Base-by-base conservation (phyloP, 1,284 basidiomycete genomes). In the Ustilago esculenta region DNA sequence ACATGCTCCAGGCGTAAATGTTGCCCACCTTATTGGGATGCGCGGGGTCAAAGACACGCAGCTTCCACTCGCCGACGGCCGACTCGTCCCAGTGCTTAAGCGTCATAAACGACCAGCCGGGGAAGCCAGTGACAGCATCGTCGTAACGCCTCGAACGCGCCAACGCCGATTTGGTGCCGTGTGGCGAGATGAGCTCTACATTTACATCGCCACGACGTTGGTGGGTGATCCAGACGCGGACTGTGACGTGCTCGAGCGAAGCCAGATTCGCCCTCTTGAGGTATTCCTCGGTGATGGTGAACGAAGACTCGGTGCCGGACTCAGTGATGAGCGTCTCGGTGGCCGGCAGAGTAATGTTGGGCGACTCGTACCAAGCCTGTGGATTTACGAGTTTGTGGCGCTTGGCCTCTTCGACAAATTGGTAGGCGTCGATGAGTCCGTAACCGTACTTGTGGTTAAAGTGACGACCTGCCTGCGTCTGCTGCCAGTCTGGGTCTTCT, bases 361-460 rank as follows among this genome's bases (percentile, higher is more conserved):
- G 70, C 37, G 57, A 67, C 46, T 65, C 70, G 43, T 68, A 58
- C 92, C 93, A 98, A 0, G 92, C 88, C 83, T 98, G 96, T 1
- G 95, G 94, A 79, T 95, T 97, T 76, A 97, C 94, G 10, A 90
- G 86, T 54, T 89, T 83, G 92, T 94, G 98, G 3, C 85, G 83
- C 77, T 89, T 86, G 3, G 94, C 92, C 1, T 90, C 89, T 63
- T 88, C 90, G 67, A 98, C 89, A 73, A 92, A 93, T 37, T 84
- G 85, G 49, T 89, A 91, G 0, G 90, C 95, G 80, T 97, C 90
- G 60, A 98, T 85, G 37, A 88, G 88, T 20, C 96, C 96, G 79
- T 90, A 99, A 2, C 96, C 96, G 75, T 95, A 98, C 83, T 98
- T 98, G 86, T 99, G 98, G 80, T 92, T 95, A 84, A 90, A 99